These are phyloP conservation scores for Paraconiothyrium brasiliense DNA, from an alignment of 2,329 filamentous ascomycete genomes.

Conservation along the genomic window DNA sequence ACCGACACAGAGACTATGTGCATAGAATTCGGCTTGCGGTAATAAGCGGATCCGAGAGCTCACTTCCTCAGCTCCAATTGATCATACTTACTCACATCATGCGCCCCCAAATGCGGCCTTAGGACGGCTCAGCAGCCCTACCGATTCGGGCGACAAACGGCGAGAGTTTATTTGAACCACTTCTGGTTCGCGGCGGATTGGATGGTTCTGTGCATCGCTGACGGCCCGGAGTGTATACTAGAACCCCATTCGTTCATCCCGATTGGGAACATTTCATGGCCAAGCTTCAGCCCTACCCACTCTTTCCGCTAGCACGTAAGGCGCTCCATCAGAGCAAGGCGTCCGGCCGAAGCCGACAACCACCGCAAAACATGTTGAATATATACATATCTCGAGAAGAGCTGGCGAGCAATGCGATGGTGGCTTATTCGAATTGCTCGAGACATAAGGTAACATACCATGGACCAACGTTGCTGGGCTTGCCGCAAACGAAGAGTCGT, in stretches of 20 bases:
- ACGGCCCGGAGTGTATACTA: neutral
- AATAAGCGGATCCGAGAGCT: neutral
- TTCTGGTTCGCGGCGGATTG: neutral
- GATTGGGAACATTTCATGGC: conserved; percentile 1
- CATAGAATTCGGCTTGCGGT: neutral
- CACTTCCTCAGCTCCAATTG: neutral
- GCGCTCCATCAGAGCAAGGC: neutral
- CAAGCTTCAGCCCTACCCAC: conserved; percentile 1
- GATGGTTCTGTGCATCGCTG: neutral
- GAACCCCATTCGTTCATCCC: neutral
- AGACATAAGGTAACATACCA: neutral
- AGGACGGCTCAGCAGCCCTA: neutral
- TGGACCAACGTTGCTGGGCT: conserved; percentile 9
- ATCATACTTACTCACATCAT: neutral
- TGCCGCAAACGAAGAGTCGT: conserved; percentile 8
- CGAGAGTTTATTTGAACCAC: neutral
- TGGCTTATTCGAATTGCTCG: too few species aligned
- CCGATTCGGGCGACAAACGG: neutral
- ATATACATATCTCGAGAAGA: neutral
- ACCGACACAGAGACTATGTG: neutral
- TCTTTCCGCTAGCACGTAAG: conserved; percentile 1
- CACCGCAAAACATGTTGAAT: neutral
- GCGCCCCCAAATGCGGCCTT: neutral
- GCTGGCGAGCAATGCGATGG: neutral
- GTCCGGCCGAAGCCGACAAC: neutral